phyloP scores from a whole-genome alignment of 2,329 filamentous ascomycete species.

The Macrophomina phaseolina region DNA sequence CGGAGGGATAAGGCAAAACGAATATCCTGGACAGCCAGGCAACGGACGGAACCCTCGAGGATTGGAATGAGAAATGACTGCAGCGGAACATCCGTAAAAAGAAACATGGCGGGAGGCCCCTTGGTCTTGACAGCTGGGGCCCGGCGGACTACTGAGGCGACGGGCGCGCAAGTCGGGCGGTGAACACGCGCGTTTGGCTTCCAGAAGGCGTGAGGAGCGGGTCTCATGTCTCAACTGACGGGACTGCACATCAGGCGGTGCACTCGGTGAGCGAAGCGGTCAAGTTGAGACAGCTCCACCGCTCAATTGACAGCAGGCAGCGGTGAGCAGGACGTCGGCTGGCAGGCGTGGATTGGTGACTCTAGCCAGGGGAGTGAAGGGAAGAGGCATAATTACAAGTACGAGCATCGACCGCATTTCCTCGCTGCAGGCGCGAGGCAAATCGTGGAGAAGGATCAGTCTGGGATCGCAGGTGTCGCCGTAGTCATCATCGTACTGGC shows the following conservation, averaged over 20 bases:
- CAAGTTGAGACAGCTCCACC: slow-evolving; percentile 19
- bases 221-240: slow-evolving; percentile 4
- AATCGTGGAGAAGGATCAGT: neutral
- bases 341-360: slow-evolving; percentile 21
- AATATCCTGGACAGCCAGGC: neutral
- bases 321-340: slow-evolving; percentile 13
- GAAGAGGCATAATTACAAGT: slow-evolving; percentile 28
- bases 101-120: neutral
- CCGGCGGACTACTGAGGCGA: too few species aligned
- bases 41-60: neutral
- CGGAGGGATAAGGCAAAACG: neutral
- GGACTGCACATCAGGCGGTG: slow-evolving; percentile 12
- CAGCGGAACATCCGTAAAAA: neutral
- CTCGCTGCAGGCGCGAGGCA: slow-evolving; percentile 13
- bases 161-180: neutral
- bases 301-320: neutral
- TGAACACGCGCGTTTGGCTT: neutral
- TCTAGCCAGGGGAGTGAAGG: slow-evolving; percentile 7
- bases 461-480: neutral
- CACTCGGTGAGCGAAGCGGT: slow-evolving; percentile 16
- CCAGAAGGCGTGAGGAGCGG: slow-evolving; percentile 2
- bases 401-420: slow-evolving; percentile 8
- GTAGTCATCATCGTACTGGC: slow-evolving; percentile 8
- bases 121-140: neutral
- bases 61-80: neutral